Percentiles rank a stretch among this genome's conserved stretches.
These are phyloP conservation scores for Lycium barbarum DNA, from an alignment of 257 asterid genomes.

Conservation along the genomic window DNA sequence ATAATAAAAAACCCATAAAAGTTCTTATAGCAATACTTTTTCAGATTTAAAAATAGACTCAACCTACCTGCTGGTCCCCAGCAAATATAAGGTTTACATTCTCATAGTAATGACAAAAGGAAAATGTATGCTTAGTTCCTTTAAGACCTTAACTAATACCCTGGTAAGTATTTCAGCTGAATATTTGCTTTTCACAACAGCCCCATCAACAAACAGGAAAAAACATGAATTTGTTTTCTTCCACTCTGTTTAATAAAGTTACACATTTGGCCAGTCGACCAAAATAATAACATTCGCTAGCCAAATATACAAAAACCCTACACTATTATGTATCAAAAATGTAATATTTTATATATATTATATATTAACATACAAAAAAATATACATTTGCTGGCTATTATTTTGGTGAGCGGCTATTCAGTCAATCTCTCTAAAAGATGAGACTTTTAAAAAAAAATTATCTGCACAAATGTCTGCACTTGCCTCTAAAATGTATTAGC, in stretches of 20 bases:
- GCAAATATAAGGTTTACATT: not conserved
- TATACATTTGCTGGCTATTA: too few relatives aligned
- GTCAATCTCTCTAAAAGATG: not conserved
- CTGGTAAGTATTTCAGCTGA: not conserved
- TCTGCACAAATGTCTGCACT: not conserved
- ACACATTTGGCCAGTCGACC: too few relatives aligned
- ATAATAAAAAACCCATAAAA: not conserved
- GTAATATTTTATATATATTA: too few relatives aligned
- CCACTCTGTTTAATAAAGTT: not conserved
- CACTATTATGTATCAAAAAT: too few relatives aligned
- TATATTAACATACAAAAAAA: too few relatives aligned
- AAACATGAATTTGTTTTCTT: not conserved
- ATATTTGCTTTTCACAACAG: not conserved
- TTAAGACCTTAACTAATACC: not conserved
- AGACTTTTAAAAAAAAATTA: not conserved
- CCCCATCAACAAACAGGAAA: not conserved
- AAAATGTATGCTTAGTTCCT: not conserved
- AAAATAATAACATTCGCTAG: too few relatives aligned
- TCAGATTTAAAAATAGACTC: not conserved
- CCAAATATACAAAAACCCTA: too few relatives aligned
- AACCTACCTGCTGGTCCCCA: not conserved
- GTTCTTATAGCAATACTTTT: not conserved
- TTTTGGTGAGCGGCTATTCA: too few relatives aligned
- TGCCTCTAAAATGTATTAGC: not conserved
- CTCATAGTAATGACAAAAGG: not conserved